phyloP scores from a whole-genome alignment of 345 rosid species.

The Excoecaria agallocha region DNA sequence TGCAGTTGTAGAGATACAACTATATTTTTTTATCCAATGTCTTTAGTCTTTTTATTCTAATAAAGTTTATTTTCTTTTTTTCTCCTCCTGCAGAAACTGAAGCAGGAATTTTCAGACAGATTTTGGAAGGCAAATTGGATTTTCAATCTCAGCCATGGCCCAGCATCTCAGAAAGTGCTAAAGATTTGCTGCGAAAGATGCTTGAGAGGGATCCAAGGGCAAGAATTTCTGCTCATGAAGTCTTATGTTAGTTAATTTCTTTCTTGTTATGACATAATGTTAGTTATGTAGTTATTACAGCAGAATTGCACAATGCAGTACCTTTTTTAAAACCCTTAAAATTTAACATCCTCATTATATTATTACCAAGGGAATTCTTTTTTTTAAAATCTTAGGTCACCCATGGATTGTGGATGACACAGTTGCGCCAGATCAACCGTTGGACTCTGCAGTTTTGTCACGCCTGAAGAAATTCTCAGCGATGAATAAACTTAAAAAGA shows the following conservation, averaged over 20 bases:
- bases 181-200: slow-evolving; percentile 80
- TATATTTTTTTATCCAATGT: background rate
- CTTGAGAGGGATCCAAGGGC: slow-evolving; percentile 82
- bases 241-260: slow-evolving; percentile 57
- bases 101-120: slow-evolving; percentile 93
- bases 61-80: slow-evolving; percentile 3
- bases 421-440: slow-evolving; percentile 85
- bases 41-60: background rate
- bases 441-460: slow-evolving; percentile 91
- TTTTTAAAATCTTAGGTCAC: slow-evolving; percentile 55
- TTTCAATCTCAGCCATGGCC: slow-evolving; percentile 97
- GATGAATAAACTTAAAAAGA: slow-evolving; percentile 94
- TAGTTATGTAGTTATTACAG: background rate
- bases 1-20: background rate
- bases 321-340: background rate
- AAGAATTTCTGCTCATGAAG: slow-evolving; percentile 87
- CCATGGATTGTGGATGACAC: slow-evolving; percentile 94
- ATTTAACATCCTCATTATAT: background rate
- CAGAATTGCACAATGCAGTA: background rate
- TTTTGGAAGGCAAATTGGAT: slow-evolving; percentile 79
- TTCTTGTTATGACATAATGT: slow-evolving; percentile 2
- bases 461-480: slow-evolving; percentile 93
- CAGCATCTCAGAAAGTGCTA: slow-evolving; percentile 78
- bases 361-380: slow-evolving; percentile 1
- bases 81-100: slow-evolving; percentile 63